Conservation (phyloP, 345 rosid species). For the Atalantia buxifolia region DNA sequence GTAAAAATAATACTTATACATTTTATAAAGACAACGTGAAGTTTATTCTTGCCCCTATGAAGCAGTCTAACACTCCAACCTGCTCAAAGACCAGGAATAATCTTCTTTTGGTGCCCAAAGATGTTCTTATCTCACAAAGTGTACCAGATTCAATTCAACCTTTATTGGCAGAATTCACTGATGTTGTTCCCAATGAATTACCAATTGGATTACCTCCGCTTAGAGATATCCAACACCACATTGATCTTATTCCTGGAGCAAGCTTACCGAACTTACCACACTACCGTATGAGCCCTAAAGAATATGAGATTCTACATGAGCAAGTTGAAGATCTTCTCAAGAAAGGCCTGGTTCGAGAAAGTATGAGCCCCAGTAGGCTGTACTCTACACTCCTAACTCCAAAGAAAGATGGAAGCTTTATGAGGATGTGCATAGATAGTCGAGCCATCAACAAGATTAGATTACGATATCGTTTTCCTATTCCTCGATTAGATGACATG, state of each 20-base stretch:
- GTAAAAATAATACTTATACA: too few species aligned
- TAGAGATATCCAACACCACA: neutral
- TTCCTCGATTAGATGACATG: too few species aligned
- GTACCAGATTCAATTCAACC: neutral
- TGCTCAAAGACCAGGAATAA: neutral
- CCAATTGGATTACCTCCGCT: neutral
- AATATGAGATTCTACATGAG: neutral
- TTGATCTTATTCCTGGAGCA: neutral
- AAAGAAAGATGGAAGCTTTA: too few species aligned
- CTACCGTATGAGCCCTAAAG: neutral
- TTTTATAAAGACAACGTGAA: neutral
- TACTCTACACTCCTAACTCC: neutral
- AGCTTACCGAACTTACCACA: neutral
- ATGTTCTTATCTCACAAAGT: neutral
- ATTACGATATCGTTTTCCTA: too few species aligned
- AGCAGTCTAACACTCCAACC: rapidly evolving
- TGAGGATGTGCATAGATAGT: neutral
- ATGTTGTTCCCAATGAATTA: neutral
- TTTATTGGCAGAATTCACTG: neutral
- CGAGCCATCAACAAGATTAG: neutral
- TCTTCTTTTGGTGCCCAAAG: neutral
- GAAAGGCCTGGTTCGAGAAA: neutral
- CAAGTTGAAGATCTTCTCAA: neutral
- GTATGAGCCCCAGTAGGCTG: neutral
- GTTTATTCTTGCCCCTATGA: neutral